Percentiles rank a stretch among this genome's conserved stretches.
Conservation (phyloP, 1,284 basidiomycete species). For the Quambalaria eucalypti region DNA sequence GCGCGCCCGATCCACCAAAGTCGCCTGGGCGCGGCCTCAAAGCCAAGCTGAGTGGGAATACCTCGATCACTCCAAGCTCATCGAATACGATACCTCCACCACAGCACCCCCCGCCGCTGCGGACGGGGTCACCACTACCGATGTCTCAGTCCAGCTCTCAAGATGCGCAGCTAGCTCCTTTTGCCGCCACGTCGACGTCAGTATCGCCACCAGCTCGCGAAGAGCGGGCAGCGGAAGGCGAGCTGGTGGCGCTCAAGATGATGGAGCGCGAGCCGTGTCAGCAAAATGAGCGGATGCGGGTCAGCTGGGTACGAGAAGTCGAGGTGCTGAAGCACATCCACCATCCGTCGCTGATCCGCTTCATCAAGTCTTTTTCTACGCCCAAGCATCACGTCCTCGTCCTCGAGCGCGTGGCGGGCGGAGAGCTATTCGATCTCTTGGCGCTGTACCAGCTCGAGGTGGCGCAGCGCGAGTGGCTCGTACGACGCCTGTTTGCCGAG, state of each 20-base stretch:
- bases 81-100: too few species aligned
- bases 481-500: constrained; percentile 69
- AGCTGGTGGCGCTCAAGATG: constrained; percentile 74
- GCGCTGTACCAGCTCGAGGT: constrained; percentile 57
- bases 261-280: constrained; percentile 58
- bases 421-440: constrained; percentile 69
- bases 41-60: too few species aligned
- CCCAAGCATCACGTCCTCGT: constrained; percentile 69
- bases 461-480: constrained; percentile 53
- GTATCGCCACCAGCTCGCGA: neutral
- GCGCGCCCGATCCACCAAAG: too few species aligned
- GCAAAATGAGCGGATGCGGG: constrained; percentile 62
- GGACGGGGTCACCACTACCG: too few species aligned
- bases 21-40: too few species aligned
- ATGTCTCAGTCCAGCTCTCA: too few species aligned
- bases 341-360: constrained; percentile 71
- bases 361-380: constrained; percentile 66
- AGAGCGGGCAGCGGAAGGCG: constrained; percentile 22
- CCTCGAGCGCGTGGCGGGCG: constrained; percentile 67
- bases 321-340: constrained; percentile 74
- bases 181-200: too few species aligned
- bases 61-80: too few species aligned
- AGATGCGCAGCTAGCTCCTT: too few species aligned
- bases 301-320: constrained; percentile 76
- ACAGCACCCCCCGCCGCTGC: too few species aligned